Evolutionary conservation across 169 alveolate species (phyloP).

Genomic region (Plasmodium coatneyi): DNA sequence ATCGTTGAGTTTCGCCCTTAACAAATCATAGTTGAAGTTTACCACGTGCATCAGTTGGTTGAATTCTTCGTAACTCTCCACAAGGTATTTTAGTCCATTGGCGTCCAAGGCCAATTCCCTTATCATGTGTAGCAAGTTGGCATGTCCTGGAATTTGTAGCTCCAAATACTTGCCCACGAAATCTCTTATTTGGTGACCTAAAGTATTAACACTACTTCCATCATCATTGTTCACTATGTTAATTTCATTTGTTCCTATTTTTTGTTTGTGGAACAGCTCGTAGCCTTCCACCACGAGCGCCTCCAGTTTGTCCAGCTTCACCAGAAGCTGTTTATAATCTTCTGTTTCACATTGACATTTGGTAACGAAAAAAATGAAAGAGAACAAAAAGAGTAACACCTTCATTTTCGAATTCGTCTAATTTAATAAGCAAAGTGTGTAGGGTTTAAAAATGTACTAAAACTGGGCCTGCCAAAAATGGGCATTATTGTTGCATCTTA

Average conservation of each 20-base stretch:
- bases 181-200: neutral
- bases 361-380: slow-evolving; percentile 34
- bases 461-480: neutral
- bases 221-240: neutral
- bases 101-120: neutral
- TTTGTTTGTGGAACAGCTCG: slow-evolving; percentile 32
- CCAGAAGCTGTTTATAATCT: slow-evolving; percentile 12
- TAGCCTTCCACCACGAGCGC: slow-evolving; percentile 13
- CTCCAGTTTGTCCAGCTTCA: slow-evolving; percentile 21
- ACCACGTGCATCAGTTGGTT: slow-evolving; percentile 27
- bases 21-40: slow-evolving; percentile 49
- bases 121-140: neutral
- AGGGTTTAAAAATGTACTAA: neutral
- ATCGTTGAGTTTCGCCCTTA: slow-evolving; percentile 49
- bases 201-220: neutral
- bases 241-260: neutral
- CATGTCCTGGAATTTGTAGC: slow-evolving; percentile 4
- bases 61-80: slow-evolving; percentile 59
- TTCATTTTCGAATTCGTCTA: slow-evolving; percentile 47
- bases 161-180: neutral
- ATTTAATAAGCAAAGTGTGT: neutral
- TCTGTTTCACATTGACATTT: slow-evolving; percentile 21
- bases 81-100: slow-evolving; percentile 39
- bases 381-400: slow-evolving; percentile 12
- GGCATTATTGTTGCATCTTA: slow-evolving; percentile 50